Base-by-base conservation (phyloP, 805 yeast species). In the Candida argentea region DNA sequence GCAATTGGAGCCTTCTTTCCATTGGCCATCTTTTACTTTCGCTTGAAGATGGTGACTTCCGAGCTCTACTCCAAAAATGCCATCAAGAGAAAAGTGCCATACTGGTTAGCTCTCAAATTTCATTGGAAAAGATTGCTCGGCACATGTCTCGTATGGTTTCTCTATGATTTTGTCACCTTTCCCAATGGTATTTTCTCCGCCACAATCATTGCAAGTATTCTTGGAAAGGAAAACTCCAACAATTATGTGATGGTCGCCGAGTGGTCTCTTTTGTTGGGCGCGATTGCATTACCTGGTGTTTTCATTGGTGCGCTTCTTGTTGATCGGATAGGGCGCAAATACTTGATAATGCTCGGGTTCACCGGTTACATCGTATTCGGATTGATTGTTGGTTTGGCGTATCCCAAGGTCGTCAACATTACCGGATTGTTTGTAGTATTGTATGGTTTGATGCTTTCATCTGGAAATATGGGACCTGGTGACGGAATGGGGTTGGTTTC, bases 391-490 rank as follows among this genome's bases (percentile, higher is more conserved):
- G 81, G 85, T 23, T 67, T 73, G 38, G 73, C 76, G 3, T 76
- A 67, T 44, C 65, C 67, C 12, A 64, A 73, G 44, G 52, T 81
- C 32, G 52, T 55, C 18, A 67, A 70, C 23, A 77, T 76, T 32
- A 61, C 70, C 11, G 73, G 78, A 5, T 56, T 78, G 19, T 81
- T 81, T 49, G 67, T 81, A 34, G 61, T 81, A 24, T 73, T 81
- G 47, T 81, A 79, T 48, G 89, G 87, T 17, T 51, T 80, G 14
- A 73, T 81, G 74, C 72, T 70, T 60, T 67, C 74, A 9, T 52
- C 62, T 40, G 86, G 87, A 42, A 80, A 79, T 52, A 57, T 77
- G 40, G 91, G 91, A 1, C 91, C 91, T 3, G 91, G 91, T 35
- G 68, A 79, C 46, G 71, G 70, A 65, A 57, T 80, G 64, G 89